phyloP scores from a whole-genome alignment of 2,329 filamentous ascomycete genomes.

The Dothistroma septosporum region DNA sequence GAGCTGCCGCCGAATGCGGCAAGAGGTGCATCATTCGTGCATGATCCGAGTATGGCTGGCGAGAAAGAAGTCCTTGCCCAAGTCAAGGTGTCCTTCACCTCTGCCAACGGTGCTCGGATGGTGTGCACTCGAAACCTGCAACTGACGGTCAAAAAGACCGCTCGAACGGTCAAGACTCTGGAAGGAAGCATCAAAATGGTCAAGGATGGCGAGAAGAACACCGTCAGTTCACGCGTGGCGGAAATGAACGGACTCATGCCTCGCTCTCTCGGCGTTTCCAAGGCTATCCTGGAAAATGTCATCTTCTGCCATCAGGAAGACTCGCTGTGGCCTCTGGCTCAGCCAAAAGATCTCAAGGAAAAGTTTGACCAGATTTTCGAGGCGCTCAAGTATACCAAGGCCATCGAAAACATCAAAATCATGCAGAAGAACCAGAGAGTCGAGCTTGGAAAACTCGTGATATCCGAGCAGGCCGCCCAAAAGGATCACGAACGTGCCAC shows the following conservation, averaged over 20 bases:
- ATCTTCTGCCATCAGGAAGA: constrained; percentile 99
- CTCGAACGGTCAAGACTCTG: constrained; percentile 73
- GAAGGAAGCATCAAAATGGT: constrained; percentile 73
- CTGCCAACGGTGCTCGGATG: constrained; percentile 72
- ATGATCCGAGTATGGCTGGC: constrained; percentile 87
- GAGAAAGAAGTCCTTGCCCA: constrained; percentile 88
- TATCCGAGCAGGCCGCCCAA: constrained; percentile 73
- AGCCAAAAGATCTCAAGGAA: constrained; percentile 80
- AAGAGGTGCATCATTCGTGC: constrained; percentile 86
- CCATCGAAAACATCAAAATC: constrained; percentile 88
- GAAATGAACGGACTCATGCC: constrained; percentile 75
- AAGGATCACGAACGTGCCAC: constrained; percentile 80
- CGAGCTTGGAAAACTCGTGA: constrained; percentile 67
- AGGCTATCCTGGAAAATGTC: constrained; percentile 85
- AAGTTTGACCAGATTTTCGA: constrained; percentile 98
- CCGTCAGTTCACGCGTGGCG: constrained; percentile 72
- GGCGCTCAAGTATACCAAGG: constrained; percentile 93
- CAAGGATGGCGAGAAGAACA: constrained; percentile 73
- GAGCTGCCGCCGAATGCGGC: constrained; percentile 85
- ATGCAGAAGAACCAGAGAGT: constrained; percentile 79
- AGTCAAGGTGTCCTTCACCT: constrained; percentile 82
- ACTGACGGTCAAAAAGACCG: constrained; percentile 78
- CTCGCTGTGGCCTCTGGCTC: constrained; percentile 92
- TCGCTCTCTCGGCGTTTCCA: constrained; percentile 80
- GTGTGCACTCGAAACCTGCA: constrained; percentile 80